Evolutionary conservation across 805 yeast species (phyloP).

Genomic region (Suhomyces sp.): DNA sequence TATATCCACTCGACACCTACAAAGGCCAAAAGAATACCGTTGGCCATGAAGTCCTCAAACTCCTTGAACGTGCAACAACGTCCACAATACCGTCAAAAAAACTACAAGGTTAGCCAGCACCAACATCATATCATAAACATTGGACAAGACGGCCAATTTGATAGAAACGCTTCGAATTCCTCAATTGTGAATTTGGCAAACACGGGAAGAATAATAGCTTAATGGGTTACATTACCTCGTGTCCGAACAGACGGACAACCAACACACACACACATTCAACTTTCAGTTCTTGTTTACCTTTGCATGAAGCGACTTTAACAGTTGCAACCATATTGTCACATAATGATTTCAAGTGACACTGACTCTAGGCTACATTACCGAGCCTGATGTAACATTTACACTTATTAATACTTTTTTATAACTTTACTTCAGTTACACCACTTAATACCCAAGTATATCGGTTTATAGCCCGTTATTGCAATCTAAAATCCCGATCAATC

Average conservation of each 20-base stretch:
- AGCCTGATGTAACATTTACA: neutral
- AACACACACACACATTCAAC: no score
- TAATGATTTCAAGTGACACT: no score
- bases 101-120: slow-evolving; percentile 5
- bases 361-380: no score
- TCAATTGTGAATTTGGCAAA: slow-evolving; percentile 9
- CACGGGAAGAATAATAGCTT: slow-evolving; percentile 13
- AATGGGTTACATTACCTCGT: slow-evolving; percentile 2
- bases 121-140: slow-evolving; percentile 6
- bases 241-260: no score
- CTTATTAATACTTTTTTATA: neutral
- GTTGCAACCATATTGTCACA: neutral
- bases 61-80: slow-evolving; percentile 5
- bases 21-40: slow-evolving; percentile 10
- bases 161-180: neutral
- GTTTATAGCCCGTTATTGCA: no score
- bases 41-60: slow-evolving; percentile 9
- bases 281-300: slow-evolving; percentile 1
- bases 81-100: neutral
- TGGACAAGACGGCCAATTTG: slow-evolving; percentile 1
- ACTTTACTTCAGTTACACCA: no score
- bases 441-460: no score
- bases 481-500: no score
- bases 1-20: slow-evolving; percentile 4
- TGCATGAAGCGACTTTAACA: neutral